These are phyloP conservation scores for Trypanosoma avium DNA, from an alignment of 208 protist species.

Conservation along the genomic window DNA sequence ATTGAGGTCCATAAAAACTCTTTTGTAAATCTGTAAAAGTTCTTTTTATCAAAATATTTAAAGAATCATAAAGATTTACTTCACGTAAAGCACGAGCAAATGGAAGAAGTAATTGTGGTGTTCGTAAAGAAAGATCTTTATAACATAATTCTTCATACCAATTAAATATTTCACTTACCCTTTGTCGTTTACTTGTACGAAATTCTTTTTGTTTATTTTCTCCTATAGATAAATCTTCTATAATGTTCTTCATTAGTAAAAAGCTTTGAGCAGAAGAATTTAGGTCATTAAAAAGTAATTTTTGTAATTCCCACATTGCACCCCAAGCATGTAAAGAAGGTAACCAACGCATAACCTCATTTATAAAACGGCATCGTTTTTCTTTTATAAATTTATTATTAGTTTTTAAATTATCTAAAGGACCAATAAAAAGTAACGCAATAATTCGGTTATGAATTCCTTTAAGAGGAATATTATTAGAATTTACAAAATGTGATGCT, in stretches of 20 bases:
- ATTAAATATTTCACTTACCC: constrained; percentile 13
- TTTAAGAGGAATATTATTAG: neutral
- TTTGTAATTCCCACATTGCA: neutral
- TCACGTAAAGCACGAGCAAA: constrained; percentile 11
- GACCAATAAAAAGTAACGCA: constrained; percentile 4
- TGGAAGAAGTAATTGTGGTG: constrained; percentile 26
- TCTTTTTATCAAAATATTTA: constrained; percentile 14
- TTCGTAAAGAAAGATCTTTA: constrained; percentile 15
- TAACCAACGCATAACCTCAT: constrained; percentile 25
- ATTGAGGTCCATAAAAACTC: constrained; percentile 1
- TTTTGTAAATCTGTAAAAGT: constrained; percentile 6
- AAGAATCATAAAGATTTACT: constrained; percentile 4
- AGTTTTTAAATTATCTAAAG: neutral
- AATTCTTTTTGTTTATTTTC: neutral
- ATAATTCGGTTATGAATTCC: neutral
- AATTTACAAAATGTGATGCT: constrained; percentile 9
- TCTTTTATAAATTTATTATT: neutral
- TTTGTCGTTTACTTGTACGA: neutral
- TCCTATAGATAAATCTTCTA: constrained; percentile 8
- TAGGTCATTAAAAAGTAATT: neutral
- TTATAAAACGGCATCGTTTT: constrained; percentile 13
- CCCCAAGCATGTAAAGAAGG: constrained; percentile 3
- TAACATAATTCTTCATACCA: constrained; percentile 19
- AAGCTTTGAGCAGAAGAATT: neutral
- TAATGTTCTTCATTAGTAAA: constrained; percentile 11